phyloP scores from a whole-genome alignment of 331 rosid species.

The Rosa hybrid region DNA sequence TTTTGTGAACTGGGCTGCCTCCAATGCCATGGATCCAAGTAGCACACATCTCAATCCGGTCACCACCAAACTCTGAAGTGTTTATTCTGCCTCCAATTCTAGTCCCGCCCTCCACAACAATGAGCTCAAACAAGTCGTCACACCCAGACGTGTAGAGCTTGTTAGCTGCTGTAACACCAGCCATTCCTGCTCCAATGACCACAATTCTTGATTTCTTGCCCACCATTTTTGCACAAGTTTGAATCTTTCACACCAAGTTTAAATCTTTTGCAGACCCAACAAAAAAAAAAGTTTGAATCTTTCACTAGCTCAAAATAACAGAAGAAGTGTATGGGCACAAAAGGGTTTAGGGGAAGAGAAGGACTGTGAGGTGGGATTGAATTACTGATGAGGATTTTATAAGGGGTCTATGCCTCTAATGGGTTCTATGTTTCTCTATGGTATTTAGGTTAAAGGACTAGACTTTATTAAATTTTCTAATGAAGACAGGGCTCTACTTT shows the following conservation, averaged over 20 bases:
- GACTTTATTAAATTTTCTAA: conserved; percentile 23
- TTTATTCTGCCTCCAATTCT: conserved; percentile 93
- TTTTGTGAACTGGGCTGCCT: conserved; percentile 79
- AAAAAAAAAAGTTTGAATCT: neutral
- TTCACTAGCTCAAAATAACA: conserved; percentile 11
- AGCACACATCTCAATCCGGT: conserved; percentile 94
- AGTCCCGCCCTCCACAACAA: conserved; percentile 81
- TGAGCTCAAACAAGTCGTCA: conserved; percentile 65
- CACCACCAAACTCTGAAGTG: conserved; percentile 91
- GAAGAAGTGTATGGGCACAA: neutral
- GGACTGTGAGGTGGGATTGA: conserved; percentile 56
- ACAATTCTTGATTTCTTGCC: conserved; percentile 77
- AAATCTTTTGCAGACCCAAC: neutral
- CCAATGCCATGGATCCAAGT: conserved; percentile 99
- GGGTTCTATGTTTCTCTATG: neutral
- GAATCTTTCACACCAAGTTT: neutral
- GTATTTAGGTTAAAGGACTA: neutral
- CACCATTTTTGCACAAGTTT: conserved; percentile 49
- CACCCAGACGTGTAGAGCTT: conserved; percentile 63
- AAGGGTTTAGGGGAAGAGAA: conserved; percentile 21
- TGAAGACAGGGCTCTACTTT: conserved; percentile 64
- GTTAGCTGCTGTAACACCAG: conserved; percentile 93
- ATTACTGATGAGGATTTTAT: conserved; percentile 60
- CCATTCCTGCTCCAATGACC: conserved; percentile 97
- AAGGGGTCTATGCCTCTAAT: conserved; percentile 27